A percentile compares a stretch with the other conserved stretches of the same genome.
Conservation (phyloP, 805 yeast genomes). For the Yamadazyma tumulicola region DNA sequence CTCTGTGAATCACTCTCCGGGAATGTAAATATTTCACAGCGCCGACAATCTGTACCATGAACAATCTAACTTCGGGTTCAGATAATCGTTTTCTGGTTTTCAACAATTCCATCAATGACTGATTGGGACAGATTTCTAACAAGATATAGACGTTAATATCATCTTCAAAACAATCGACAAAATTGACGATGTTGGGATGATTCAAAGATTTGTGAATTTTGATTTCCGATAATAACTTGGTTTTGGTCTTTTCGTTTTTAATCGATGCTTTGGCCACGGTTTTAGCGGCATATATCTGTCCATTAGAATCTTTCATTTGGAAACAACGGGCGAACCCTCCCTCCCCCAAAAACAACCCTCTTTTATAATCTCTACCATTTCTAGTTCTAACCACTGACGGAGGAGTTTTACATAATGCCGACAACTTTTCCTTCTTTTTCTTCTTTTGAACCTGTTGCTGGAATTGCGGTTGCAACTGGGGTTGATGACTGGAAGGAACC, state of each 20-base stretch:
- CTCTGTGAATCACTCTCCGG: conserved; percentile 92
- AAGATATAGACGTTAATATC: conserved; percentile 89
- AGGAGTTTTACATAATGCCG: conserved; percentile 92
- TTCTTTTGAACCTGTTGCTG: conserved; percentile 32
- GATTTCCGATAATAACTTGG: conserved; percentile 85
- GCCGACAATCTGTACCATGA: conserved; percentile 89
- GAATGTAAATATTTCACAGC: conserved; percentile 91
- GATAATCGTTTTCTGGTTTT: conserved; percentile 79
- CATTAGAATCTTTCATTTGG: conserved; percentile 88
- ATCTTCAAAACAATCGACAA: conserved; percentile 96
- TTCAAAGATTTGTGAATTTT: conserved; percentile 88
- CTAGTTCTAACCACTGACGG: conserved; percentile 89
- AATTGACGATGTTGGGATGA: conserved; percentile 88
- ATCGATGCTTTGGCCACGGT: conserved; percentile 96
- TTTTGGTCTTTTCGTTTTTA: conserved; percentile 83
- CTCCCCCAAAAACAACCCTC: conserved; percentile 91
- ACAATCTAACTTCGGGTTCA: conserved; percentile 88
- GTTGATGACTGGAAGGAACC: conserved; percentile 9
- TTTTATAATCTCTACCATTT: conserved; percentile 81
- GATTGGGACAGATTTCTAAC: conserved; percentile 92
- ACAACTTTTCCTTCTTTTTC: conserved; percentile 84
- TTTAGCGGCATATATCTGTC: conserved; percentile 89
- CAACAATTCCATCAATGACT: conserved; percentile 87
- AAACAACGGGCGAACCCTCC: conserved; percentile 99
- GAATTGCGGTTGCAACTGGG: conserved; percentile 10